Evolutionary conservation across 1,139 yeast genomes (phyloP), one percentile per base, ranked within the genome.

Genomic region (Trichomonascaceae sp.): DNA sequence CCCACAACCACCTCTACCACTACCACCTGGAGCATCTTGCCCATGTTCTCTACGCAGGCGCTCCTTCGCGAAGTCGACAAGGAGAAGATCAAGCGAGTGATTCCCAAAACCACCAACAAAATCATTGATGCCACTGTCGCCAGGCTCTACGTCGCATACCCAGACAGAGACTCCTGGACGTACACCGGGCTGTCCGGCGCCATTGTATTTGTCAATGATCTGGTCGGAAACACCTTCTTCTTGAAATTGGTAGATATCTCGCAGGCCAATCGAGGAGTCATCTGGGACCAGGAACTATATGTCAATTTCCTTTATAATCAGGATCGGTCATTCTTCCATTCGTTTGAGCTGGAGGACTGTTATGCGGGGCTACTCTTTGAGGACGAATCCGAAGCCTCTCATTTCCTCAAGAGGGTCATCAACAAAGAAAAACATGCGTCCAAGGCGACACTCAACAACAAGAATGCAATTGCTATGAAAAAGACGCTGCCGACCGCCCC

Each of bases 221-320:
- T 80, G 16, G 95, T 89, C 5, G 97, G 98, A 3, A 89, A 87
- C 57, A 84, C 96, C 0, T 87, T 80, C 53, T 89, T 85, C 55
- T 65, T 89, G 34, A 89, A 89, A 54, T 54, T 89, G 38, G 93
- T 89, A 8, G 98, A 89, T 50, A 73, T 89, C 28, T 54, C 48
- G 9, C 28, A 65, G 28, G 93, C 93, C 8, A 71, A 73, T 42
- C 64, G 81, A 28, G 97, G 97, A 14, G 93, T 89, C 1, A 45
- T 89, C 1, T 89, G 98, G 98, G 98, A 89, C 56, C 98, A 89
- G 56, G 98, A 89, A 55, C 59, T 89, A 32, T 89, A 82, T 52
- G 76, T 84, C 6, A 79, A 81, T 48, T 85, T 89, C 54, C 78
- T 76, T 44, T 89, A 89, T 57, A 72, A 80, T 52, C 97, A 89